Evolutionary conservation across 345 rosid genomes (phyloP), one percentile per base, ranked within the genome.

Genomic region (Euclidium syriacum): DNA sequence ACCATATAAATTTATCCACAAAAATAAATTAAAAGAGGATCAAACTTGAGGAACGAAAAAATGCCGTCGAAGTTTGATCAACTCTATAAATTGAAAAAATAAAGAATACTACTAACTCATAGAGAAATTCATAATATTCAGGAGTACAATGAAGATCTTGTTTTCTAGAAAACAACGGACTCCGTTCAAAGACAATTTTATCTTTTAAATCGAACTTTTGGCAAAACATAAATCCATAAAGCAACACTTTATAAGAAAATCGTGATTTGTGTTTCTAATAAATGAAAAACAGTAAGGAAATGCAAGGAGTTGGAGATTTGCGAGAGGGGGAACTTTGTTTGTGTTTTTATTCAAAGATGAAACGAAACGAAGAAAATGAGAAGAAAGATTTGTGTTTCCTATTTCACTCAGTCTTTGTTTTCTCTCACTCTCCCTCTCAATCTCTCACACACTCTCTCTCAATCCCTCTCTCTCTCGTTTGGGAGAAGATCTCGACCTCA

Each of bases 101-200:
- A 23, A 7, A 38, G 41, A 49, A 23, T 19, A 70, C 20, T 54
- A 41, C 44, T 54, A 70, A 25, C 4, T 19, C 6, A 69, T 33
- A 20, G 23, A 61, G 32, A 52, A 52, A 16, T 8, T 50, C 66
- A 58, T 50, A 16, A 27, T 46, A 46, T 32, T 50, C 49, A 36
- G 20, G 26, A 15, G 19, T 33, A 32, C 12, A 54, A 34, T 0
- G 23, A 54, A 83, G 87, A 83, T 85, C 90, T 78, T 78, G 77
- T 74, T 87, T 90, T 89, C 73, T 50, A 62, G 90, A 80, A 80
- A 85, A 87, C 79, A 83, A 81, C 85, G 69, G 80, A 66, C 81
- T 78, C 60, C 23, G n/a, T 61, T 33, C 32, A 62, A 38, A 64
- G 77, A 29, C 4, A 1, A 38, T 0, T 6, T 41, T 22, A 4